A percentile compares a stretch with the other conserved stretches of the same genome.
Evolutionary conservation across 2,329 filamentous ascomycete genomes (phyloP).

Genomic region (Fusarium pininemorale): DNA sequence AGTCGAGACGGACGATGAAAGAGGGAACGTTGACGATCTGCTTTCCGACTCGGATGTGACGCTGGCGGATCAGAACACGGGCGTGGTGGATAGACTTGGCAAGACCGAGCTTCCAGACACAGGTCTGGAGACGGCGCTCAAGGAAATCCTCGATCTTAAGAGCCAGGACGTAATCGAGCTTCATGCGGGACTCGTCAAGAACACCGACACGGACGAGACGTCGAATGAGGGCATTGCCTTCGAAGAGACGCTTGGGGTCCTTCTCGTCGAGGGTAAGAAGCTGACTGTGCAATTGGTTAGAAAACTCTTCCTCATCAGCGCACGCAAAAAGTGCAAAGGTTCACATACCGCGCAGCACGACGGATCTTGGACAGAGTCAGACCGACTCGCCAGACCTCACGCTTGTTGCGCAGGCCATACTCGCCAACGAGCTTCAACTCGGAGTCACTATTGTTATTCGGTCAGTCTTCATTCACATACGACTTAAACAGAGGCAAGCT

Average conservation of each 20-base stretch:
- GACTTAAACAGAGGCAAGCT: slow-evolving; percentile 99
- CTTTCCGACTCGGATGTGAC: slow-evolving; percentile 99
- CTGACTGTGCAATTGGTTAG: slow-evolving; percentile 73
- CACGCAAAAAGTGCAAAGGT: neutral
- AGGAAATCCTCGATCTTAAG: slow-evolving; percentile 99
- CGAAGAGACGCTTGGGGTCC: slow-evolving; percentile 99
- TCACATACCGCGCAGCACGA: slow-evolving; percentile 95
- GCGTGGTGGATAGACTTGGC: slow-evolving; percentile 99
- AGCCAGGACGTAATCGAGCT: slow-evolving; percentile 99
- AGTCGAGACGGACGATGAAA: slow-evolving; percentile 99
- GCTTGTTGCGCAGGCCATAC: slow-evolving; percentile 99
- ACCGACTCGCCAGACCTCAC: slow-evolving; percentile 99
- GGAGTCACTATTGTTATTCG: slow-evolving; percentile 80
- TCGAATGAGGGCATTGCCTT: slow-evolving; percentile 99
- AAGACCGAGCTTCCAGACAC: slow-evolving; percentile 99
- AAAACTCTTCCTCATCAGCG: neutral
- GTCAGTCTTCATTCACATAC: slow-evolving; percentile 80
- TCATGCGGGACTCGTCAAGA: slow-evolving; percentile 99
- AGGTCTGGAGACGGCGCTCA: slow-evolving; percentile 99
- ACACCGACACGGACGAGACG: slow-evolving; percentile 99
- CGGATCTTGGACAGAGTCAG: slow-evolving; percentile 99
- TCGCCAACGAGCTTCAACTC: slow-evolving; percentile 99
- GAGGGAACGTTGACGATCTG: slow-evolving; percentile 99
- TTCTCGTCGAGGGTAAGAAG: slow-evolving; percentile 99
- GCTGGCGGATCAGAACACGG: slow-evolving; percentile 99